Base-by-base conservation (phyloP, 2,329 filamentous ascomycete genomes). In the Trichophyton verrucosum region DNA sequence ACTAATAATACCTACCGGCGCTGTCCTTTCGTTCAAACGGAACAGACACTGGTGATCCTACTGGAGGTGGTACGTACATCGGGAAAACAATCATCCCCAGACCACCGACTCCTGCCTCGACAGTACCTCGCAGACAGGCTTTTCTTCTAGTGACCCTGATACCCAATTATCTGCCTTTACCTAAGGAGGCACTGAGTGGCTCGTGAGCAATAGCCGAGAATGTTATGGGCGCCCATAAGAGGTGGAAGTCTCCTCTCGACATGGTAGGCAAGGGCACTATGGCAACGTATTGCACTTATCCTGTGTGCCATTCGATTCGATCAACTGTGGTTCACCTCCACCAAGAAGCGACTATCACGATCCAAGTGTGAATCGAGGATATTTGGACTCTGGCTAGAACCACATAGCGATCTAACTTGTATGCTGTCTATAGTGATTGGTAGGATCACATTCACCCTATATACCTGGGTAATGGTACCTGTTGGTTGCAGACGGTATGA, bases 401-500 rank as follows among this genome's bases (percentile, higher is more conserved):
- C 6, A 51, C 17, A 27, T 27, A 55, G 33, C 27, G 8, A 20
- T 17, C 24, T 33, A 38, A 15, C 51, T 55, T 27, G 51, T 55
- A 55, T 55, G 15, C 17, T 33, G 49, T 55, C 20, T 27, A 36
- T 55, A 15, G 30, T 3, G 33, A 27, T 27, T 27, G 15, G 6
- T 33, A 55, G 5, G 6, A 36, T 17, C 24, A 17, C 11, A 36
- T 55, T 55, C 30, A 36, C 27, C 4, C 17, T 33, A 33, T 33
- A 33, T n/a, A n/a, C 49, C 24, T 15, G 30, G 15, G 20, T 36
- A 9, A 13, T 15, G 22, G 20, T 49, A 27, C 33, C 11, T 55
- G 49, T 55, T 55, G 49, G 49, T 36, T 55, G 49, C 49, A 55
- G n/a, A 4, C 30, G 17, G 49, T 55, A 55, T 55, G 27, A 55